Evolutionary conservation across 352 stramenopile species (phyloP).

Genomic region (Saprolegnia parasitica): DNA sequence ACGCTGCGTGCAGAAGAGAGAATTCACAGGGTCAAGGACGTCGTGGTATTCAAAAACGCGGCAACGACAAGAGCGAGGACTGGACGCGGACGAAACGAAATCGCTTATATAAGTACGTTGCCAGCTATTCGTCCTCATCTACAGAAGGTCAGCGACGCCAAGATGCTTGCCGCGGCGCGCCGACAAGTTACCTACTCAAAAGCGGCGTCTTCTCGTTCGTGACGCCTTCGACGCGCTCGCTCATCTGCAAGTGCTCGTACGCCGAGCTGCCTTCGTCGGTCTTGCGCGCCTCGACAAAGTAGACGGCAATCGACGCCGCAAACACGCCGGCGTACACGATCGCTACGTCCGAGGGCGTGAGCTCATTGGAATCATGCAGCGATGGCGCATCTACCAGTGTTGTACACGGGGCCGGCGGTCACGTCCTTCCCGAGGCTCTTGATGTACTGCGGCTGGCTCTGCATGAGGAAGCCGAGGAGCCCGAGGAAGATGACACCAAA

Average conservation of each 20-base stretch:
- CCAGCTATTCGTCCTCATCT: conserved; percentile 14
- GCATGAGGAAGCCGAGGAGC: conserved; percentile 56
- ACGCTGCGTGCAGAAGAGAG: too few species aligned
- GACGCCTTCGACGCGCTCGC: conserved; percentile 26
- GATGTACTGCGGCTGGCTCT: conserved; percentile 79
- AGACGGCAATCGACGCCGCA: conserved; percentile 58
- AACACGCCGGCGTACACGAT: conserved; percentile 68
- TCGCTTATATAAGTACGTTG: conserved; percentile 7
- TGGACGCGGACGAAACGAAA: neutral
- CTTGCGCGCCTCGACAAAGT: conserved; percentile 57
- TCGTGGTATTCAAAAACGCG: too few species aligned
- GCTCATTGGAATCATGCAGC: neutral
- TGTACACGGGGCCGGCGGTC: conserved; percentile 58
- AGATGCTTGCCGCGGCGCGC: neutral
- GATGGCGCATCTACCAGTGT: conserved; percentile 24
- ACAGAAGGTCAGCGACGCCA: conserved; percentile 12
- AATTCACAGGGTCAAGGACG: too few species aligned
- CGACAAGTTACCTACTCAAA: conserved; percentile 27
- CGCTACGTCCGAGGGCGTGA: conserved; percentile 33
- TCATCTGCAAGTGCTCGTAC: conserved; percentile 28
- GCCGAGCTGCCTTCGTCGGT: conserved; percentile 35
- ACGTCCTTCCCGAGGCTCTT: conserved; percentile 72
- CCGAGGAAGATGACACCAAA: conserved; percentile 73
- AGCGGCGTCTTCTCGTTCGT: conserved; percentile 30
- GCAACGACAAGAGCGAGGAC: too few species aligned